phyloP scores from a whole-genome alignment of 306 rosid genomes.

The Quercus rubra region DNA sequence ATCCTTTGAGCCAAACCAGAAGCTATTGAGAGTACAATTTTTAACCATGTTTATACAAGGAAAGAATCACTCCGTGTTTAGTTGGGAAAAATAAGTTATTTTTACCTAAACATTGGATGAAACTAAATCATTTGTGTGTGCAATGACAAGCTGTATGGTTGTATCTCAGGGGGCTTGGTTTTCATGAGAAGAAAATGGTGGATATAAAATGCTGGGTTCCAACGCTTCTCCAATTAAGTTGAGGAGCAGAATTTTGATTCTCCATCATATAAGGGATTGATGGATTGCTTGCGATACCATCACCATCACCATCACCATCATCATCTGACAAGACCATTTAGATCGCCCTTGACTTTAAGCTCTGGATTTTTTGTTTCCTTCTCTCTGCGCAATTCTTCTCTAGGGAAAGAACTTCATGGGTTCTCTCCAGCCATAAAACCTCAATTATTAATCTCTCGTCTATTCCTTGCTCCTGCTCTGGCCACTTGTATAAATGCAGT shows the following conservation, averaged over 20 bases:
- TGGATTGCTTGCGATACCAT: slow-evolving; percentile 15
- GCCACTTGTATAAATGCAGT: slow-evolving; percentile 29
- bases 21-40: slow-evolving; percentile 75
- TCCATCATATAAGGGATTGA: slow-evolving; percentile 28
- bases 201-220: slow-evolving; percentile 30
- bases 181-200: slow-evolving; percentile 35
- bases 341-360: slow-evolving; percentile 20
- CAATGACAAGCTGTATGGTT: slow-evolving; percentile 53
- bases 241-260: slow-evolving; percentile 27
- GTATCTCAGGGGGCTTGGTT: slow-evolving; percentile 59
- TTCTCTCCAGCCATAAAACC: slow-evolving; percentile 28
- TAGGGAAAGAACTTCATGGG: slow-evolving; percentile 29
- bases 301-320: too few species aligned
- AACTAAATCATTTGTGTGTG: slow-evolving; percentile 38
- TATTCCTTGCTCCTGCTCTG: slow-evolving; percentile 26
- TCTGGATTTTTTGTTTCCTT: slow-evolving; percentile 23
- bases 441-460: background rate
- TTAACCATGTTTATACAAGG: slow-evolving; percentile 48
- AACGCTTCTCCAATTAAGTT: slow-evolving; percentile 29
- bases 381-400: slow-evolving; percentile 32
- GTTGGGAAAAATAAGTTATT: slow-evolving; percentile 29
- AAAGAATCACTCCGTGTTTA: slow-evolving; percentile 38
- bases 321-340: slow-evolving; percentile 13
- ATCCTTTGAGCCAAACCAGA: slow-evolving; percentile 80
- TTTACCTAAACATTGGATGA: slow-evolving; percentile 35